Base-by-base conservation (phyloP, 192 early-diverging fungal species). In the Phycomyces blakesleeanus region DNA sequence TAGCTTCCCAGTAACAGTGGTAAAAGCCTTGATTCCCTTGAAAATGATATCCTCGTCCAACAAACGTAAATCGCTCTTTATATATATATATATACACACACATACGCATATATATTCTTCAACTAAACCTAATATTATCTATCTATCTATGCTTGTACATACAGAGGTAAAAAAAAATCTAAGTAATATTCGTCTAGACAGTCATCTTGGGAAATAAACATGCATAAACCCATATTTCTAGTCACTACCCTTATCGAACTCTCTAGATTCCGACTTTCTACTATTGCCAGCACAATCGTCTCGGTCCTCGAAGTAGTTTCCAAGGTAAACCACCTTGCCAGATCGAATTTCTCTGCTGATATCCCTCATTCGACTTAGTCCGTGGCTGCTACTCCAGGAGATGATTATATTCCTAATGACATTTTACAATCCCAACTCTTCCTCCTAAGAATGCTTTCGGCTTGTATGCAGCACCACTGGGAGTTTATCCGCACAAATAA, bases 381-480 rank as follows among this genome's bases (percentile, higher is more conserved):
- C 40, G 61, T 76, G 68, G 54, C 72, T 75, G 42, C 72, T 75
- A 66, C 59, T 55, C 24, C 77, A 1, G 63, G 75, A n/a, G 87
- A 89, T 47, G 76, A 83, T 18, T 62, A 60, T 60, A 69, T 83
- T n/a, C 81, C 87, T 4, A 64, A 75, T 25, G 81, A 92, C 44
- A 79, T 87, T 26, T 82, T 92, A 65, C 91, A 97, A 66, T 93
- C 92, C 16, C 93, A 94, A 70, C 79, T 93, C 11, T 91, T 93
- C 65, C 71, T 95, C 14, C 80, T 95, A 54, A 81, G 89, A 59
- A 78, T 97, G 42, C 73, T 95, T 24, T 89, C 89, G 2, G 86
- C 87, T 59, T 93, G 92, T 69, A 91, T 93, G 86, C 85, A 89
- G 38, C 87, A 87, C 57, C 82, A 91, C 69, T 94, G 93, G 93